These are phyloP conservation scores for Ophiostoma ulmi DNA, from an alignment of 2,329 filamentous ascomycete genomes.

Conservation along the genomic window DNA sequence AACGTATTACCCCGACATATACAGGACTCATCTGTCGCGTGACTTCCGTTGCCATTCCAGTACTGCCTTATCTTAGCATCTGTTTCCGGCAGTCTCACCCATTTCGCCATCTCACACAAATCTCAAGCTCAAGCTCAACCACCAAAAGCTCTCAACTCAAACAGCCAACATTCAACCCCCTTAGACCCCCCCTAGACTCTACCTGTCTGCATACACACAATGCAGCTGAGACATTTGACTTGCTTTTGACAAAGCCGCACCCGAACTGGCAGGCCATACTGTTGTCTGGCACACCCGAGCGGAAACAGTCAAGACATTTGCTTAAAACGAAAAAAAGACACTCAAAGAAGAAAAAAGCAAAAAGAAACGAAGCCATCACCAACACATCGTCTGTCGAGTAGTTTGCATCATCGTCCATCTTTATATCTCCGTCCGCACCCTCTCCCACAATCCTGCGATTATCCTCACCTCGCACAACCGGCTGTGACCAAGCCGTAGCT, in stretches of 20 bases:
- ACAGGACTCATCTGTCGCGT: background rate
- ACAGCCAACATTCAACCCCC: background rate
- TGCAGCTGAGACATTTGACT: slow-evolving; percentile 25
- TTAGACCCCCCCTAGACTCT: background rate
- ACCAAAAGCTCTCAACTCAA: background rate
- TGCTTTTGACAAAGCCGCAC: slow-evolving; percentile 20
- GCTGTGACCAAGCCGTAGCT: background rate
- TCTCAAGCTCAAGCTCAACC: background rate
- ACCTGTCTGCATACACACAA: slow-evolving; percentile 15
- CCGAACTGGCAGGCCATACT: slow-evolving; percentile 13
- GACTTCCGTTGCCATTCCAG: slow-evolving; percentile 1
- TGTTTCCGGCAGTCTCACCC: slow-evolving; percentile 24
- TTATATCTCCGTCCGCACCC: background rate
- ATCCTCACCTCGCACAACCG: background rate
- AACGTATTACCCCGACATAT: background rate
- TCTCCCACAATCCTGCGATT: background rate
- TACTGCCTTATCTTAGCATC: background rate
- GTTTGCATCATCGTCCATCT: background rate
- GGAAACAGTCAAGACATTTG: background rate
- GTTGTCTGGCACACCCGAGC: background rate
- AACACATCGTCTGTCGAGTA: background rate
- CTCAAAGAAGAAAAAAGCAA: no score
- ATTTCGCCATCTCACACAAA: background rate
- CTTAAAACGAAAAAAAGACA: background rate
- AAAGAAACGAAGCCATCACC: background rate